Conservation (phyloP, 306 rosid species). For the Gillenia trifoliata region DNA sequence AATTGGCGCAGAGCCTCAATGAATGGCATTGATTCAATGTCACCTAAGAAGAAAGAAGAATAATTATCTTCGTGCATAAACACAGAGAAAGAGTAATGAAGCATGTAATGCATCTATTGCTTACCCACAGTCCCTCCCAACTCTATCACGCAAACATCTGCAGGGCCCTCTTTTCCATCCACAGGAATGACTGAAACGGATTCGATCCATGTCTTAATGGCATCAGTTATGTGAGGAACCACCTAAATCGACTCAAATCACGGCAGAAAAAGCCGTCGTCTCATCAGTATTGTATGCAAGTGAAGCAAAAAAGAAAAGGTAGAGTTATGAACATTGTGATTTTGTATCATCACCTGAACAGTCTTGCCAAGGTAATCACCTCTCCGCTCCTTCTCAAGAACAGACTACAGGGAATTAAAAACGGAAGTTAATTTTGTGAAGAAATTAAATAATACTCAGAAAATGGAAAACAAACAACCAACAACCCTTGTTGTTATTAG, state of each 20-base stretch:
- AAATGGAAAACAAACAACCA: neutral
- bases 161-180: constrained; percentile 80
- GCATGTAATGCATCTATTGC: constrained; percentile 20
- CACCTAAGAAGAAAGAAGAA: constrained; percentile 51
- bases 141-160: constrained; percentile 98
- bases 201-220: constrained; percentile 76
- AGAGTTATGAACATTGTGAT: constrained; percentile 5
- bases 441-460: neutral
- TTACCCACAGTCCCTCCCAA: constrained; percentile 97
- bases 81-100: neutral
- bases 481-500: neutral
- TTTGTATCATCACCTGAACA: constrained; percentile 66
- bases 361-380: constrained; percentile 98
- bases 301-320: constrained; percentile 2
- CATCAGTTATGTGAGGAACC: constrained; percentile 96
- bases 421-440: neutral
- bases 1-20: constrained; percentile 87
- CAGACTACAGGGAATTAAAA: constrained; percentile 47
- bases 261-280: constrained; percentile 12
- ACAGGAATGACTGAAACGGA: constrained; percentile 81
- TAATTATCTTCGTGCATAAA: constrained; percentile 2
- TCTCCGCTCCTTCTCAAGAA: constrained; percentile 87
- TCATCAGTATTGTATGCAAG: constrained; percentile 3
- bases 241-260: constrained; percentile 50
- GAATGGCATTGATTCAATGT: constrained; percentile 99